phyloP scores from a whole-genome alignment of 2,329 filamentous ascomycete species.

The Claviceps sorghi region DNA sequence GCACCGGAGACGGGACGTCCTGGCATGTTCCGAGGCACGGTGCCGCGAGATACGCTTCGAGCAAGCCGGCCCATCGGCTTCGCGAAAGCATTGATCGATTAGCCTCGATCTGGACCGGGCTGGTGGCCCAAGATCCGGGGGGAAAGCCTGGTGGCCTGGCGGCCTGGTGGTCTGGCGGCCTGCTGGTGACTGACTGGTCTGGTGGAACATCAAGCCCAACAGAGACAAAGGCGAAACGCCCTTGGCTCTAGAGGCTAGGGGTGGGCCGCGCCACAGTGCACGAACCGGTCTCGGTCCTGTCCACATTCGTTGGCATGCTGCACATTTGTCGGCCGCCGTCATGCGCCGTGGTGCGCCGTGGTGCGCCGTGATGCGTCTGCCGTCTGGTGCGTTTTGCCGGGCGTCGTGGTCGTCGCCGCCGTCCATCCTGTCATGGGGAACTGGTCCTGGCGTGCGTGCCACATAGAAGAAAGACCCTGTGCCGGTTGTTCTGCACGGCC shows the following conservation, averaged over 20 bases:
- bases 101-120: too few relatives aligned
- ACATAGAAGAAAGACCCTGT: not conserved
- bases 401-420: not conserved
- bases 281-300: constrained; percentile 2
- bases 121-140: too few relatives aligned
- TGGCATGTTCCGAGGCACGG: not conserved
- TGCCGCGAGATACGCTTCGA: not conserved
- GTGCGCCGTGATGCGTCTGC: not conserved
- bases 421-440: not conserved
- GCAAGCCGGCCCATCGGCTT: not conserved
- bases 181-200: not conserved
- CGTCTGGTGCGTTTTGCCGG: too few relatives aligned
- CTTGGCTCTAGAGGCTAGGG: not conserved
- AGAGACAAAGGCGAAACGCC: not conserved
- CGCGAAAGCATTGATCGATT: not conserved
- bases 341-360: not conserved
- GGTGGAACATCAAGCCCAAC: not conserved
- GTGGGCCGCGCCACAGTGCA: not conserved
- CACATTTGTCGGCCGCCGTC: not conserved
- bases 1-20: too few relatives aligned
- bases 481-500: not conserved
- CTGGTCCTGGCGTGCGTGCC: not conserved
- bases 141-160: not conserved
- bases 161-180: not conserved
- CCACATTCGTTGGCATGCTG: constrained; percentile 1